Evolutionary conservation across 1,284 basidiomycete genomes (phyloP), one percentile per base, ranked within the genome.

Genomic region (Mycena sp.): DNA sequence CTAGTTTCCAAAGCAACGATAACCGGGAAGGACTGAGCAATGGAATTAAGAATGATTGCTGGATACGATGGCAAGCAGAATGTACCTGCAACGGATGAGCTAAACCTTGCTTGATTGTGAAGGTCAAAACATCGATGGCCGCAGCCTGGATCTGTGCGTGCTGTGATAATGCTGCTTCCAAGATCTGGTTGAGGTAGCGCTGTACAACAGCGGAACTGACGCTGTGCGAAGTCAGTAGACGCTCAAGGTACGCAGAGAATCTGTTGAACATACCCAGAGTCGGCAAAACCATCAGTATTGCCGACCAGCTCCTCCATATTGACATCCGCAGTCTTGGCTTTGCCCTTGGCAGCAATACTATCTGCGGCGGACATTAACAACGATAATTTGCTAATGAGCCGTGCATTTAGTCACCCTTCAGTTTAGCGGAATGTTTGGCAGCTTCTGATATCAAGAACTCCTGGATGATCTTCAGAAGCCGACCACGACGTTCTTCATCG

Each of bases 141-240:
- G 93, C 85, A 6, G 86, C 83, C 74, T 99, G 96, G 46, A 94
- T 89, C 44, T 87, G 84, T 0, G 80, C 69, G 67, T 91, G 85
- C 57, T 84, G 83, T 1, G 93, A 93, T 28, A 95, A 77, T 0
- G 94, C 92, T 1, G 94, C 92, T 1, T 91, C 84, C 35, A 98
- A 81, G 58, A 99, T 94, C 28, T 89, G 89, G 29, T 84, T 80
- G 43, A 99, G 83, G 72, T 98, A 99, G 30, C 95, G 90, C 73
- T 99, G 98, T 2, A 98, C 91, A 37, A 99, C 85, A 3, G 94
- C 93, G 1, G 96, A 96, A 74, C 93, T 94, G 55, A 98, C 94
- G 44, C 96, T 97, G 68, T 38, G 63, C 30, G 46, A 26, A 32
- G 41, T 59, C 59, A 49, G 63, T 51, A 53, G 57, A 40, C 25